A percentile compares a stretch with the other conserved stretches of the same genome.
Conservation (phyloP, 306 rosid genomes). For the Vigna unguiculata region DNA sequence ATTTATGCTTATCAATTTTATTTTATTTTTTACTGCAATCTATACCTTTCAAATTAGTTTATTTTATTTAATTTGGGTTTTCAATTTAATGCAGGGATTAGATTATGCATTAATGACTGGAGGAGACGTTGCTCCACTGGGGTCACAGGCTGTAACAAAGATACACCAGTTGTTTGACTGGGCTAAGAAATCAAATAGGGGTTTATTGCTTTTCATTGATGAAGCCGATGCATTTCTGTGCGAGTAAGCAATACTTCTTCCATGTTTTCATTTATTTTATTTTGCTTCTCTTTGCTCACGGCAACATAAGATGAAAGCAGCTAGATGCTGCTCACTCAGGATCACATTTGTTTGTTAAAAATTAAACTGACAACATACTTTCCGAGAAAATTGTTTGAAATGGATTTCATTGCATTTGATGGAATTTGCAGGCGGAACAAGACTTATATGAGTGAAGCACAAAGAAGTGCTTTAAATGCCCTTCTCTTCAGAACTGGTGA, state of each 20-base stretch:
- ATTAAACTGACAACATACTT: not conserved
- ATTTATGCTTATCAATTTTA: not conserved
- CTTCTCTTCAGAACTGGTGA: slow-evolving; percentile 98
- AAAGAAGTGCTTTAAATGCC: slow-evolving; percentile 98
- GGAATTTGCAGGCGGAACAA: slow-evolving; percentile 84
- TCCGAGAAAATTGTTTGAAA: slow-evolving; percentile 22
- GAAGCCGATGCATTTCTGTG: slow-evolving; percentile 99
- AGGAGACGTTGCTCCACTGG: slow-evolving; percentile 98
- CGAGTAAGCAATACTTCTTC: slow-evolving; percentile 72
- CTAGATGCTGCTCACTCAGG: not conserved
- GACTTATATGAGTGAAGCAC: slow-evolving; percentile 99
- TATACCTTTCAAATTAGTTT: slow-evolving; percentile 10
- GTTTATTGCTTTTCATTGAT: slow-evolving; percentile 94
- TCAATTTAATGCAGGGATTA: slow-evolving; percentile 67
- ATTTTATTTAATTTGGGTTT: slow-evolving; percentile 9
- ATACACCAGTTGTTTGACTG: slow-evolving; percentile 97
- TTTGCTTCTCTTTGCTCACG: not conserved
- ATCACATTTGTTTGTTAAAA: not conserved
- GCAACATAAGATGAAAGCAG: not conserved
- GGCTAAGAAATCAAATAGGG: slow-evolving; percentile 85
- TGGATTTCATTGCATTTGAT: slow-evolving; percentile 39
- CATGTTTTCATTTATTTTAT: slow-evolving; percentile 15
- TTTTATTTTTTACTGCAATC: slow-evolving; percentile 6
- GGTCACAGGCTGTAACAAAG: slow-evolving; percentile 97
- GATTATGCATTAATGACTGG: slow-evolving; percentile 99